Evolutionary conservation across 2,329 filamentous ascomycete genomes (phyloP).

Genomic region (Falciphora oryzae): DNA sequence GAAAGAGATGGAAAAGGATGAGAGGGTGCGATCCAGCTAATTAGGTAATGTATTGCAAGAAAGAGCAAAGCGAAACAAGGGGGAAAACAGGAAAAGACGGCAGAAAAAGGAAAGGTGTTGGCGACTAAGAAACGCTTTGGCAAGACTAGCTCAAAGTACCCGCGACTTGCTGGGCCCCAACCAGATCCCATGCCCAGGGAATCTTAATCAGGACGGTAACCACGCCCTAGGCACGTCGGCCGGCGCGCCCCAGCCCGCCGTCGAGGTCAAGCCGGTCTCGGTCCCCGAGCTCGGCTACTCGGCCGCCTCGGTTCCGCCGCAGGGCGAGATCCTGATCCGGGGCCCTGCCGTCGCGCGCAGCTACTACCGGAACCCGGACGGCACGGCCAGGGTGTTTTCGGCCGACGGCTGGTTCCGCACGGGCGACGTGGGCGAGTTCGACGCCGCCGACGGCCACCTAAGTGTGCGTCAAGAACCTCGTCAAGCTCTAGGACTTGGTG

Average conservation of each 20-base stretch:
- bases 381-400: slow-evolving; percentile 73
- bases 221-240: slow-evolving; percentile 68
- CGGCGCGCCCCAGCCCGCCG: slow-evolving; percentile 68
- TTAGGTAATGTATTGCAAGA: too few relatives aligned
- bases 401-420: slow-evolving; percentile 95
- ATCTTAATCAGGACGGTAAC: slow-evolving; percentile 49
- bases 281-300: slow-evolving; percentile 84
- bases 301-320: slow-evolving; percentile 66
- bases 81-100: too few relatives aligned
- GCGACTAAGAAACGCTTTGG: too few relatives aligned
- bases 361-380: slow-evolving; percentile 82
- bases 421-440: slow-evolving; percentile 90
- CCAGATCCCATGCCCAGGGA: too few relatives aligned
- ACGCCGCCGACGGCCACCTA: slow-evolving; percentile 65
- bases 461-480: slow-evolving; percentile 94
- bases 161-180: too few relatives aligned
- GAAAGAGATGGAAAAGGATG: too few relatives aligned
- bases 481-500: slow-evolving; percentile 79
- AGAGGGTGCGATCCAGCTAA: too few relatives aligned
- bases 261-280: slow-evolving; percentile 90
- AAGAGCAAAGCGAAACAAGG: too few relatives aligned
- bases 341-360: slow-evolving; percentile 68
- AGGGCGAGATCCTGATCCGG: slow-evolving; percentile 89
- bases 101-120: too few relatives aligned
- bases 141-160: too few relatives aligned